phyloP scores from a whole-genome alignment of 176 grass and related monocot genomes.

The Coix lacrymajobi region DNA sequence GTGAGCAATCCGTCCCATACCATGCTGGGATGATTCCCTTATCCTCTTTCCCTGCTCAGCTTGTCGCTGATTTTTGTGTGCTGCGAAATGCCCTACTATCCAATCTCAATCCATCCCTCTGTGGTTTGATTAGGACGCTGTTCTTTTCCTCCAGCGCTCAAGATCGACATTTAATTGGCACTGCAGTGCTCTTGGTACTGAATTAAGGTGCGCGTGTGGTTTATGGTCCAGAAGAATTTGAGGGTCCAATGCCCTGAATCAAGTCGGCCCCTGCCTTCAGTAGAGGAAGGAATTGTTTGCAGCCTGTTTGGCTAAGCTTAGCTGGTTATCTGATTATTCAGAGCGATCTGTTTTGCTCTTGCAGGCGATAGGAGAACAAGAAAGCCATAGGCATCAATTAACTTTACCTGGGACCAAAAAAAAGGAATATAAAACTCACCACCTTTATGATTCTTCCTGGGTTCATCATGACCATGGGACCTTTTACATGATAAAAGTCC shows the following conservation, averaged over 20 bases:
- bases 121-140: neutral
- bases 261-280: neutral
- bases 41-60: neutral
- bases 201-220: neutral
- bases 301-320: neutral
- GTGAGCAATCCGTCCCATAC: neutral
- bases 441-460: neutral
- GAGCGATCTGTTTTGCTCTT: neutral
- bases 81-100: neutral
- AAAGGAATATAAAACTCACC: neutral
- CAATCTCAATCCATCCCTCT: neutral
- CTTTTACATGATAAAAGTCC: neutral
- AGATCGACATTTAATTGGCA: neutral
- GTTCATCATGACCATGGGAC: neutral
- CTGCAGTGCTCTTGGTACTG: neutral
- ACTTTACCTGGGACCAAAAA: neutral
- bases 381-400: neutral
- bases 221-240: neutral
- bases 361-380: neutral
- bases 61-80: neutral
- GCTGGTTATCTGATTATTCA: neutral
- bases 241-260: neutral
- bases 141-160: neutral
- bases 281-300: conserved; percentile 31
- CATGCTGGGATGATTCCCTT: neutral